Evolutionary conservation across 2,329 filamentous ascomycete genomes (phyloP).

Genomic region (Pseudogymnoascus sp.): DNA sequence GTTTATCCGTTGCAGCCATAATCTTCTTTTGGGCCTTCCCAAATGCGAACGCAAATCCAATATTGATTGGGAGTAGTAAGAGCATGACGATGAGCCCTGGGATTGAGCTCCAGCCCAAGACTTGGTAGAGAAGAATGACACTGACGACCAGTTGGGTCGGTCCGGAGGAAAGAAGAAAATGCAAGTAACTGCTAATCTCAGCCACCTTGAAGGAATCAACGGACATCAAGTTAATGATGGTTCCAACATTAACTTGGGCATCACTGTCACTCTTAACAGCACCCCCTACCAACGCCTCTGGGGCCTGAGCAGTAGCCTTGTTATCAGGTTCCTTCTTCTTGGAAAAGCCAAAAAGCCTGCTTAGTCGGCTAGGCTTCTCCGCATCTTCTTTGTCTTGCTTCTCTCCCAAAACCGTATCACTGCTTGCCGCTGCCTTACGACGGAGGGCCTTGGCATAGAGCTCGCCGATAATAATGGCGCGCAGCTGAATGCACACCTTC

Average conservation of each 20-base stretch:
- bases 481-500: constrained; percentile 85
- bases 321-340: constrained; percentile 46
- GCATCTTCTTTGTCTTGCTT: constrained; percentile 38
- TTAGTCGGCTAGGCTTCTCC: constrained; percentile 37
- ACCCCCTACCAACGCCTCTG: constrained; percentile 29
- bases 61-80: constrained; percentile 80
- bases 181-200: constrained; percentile 87
- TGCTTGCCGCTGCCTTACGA: constrained; percentile 73
- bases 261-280: constrained; percentile 38
- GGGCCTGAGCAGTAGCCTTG: constrained; percentile 29
- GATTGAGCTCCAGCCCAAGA: constrained; percentile 87
- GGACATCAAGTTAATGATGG: constrained; percentile 99
- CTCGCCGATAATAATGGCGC: constrained; percentile 92
- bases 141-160: constrained; percentile 81
- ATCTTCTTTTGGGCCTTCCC: constrained; percentile 81
- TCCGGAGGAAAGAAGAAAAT: constrained; percentile 88
- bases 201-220: constrained; percentile 98
- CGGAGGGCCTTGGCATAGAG: constrained; percentile 94
- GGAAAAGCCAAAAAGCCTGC: constrained; percentile 46
- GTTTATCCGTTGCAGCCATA: constrained; percentile 84
- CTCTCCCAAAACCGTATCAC: constrained; percentile 62
- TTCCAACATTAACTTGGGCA: constrained; percentile 81
- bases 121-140: constrained; percentile 72
- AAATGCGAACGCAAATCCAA: constrained; percentile 79
- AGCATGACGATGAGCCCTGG: constrained; percentile 88